These are phyloP conservation scores for Aspergillaceae sp. DNA, from an alignment of 2,329 filamentous ascomycete species.

Conservation along the genomic window DNA sequence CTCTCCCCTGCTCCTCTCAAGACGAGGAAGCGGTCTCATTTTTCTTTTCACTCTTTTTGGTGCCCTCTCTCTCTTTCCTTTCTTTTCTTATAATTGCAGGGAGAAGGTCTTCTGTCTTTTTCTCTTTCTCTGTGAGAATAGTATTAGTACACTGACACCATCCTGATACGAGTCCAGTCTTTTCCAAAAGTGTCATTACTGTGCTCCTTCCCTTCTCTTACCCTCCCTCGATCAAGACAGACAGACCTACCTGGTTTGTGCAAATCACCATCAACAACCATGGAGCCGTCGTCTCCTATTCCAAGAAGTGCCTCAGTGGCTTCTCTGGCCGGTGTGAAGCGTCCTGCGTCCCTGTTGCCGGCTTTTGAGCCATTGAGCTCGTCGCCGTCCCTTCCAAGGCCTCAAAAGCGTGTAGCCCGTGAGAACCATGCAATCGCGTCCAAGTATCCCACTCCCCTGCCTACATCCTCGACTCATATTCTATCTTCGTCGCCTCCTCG, in stretches of 20 bases:
- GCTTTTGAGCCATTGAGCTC: slow-evolving; percentile 44
- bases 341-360: slow-evolving; percentile 40
- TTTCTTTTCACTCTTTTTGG: no score
- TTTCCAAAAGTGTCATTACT: no score
- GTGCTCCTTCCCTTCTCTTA: no score
- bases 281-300: slow-evolving; percentile 33
- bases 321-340: slow-evolving; percentile 36
- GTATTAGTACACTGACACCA: background rate
- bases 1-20: slow-evolving; percentile 6
- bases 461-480: slow-evolving; percentile 88
- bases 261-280: slow-evolving; percentile 10
- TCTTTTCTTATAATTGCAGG: slow-evolving; percentile 3
- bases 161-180: no score
- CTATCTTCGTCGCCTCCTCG: slow-evolving; percentile 75
- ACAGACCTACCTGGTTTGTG: background rate
- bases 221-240: slow-evolving; percentile 5
- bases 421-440: slow-evolving; percentile 33
- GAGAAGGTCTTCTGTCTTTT: background rate
- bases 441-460: slow-evolving; percentile 87
- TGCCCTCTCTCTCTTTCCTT: background rate
- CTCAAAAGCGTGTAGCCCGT: slow-evolving; percentile 39
- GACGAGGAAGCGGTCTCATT: no score
- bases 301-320: slow-evolving; percentile 25
- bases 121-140: background rate
- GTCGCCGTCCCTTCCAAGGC: slow-evolving; percentile 41